phyloP scores from a whole-genome alignment of 495 filamentous ascomycete species.

The Aspergillus nidulans region DNA sequence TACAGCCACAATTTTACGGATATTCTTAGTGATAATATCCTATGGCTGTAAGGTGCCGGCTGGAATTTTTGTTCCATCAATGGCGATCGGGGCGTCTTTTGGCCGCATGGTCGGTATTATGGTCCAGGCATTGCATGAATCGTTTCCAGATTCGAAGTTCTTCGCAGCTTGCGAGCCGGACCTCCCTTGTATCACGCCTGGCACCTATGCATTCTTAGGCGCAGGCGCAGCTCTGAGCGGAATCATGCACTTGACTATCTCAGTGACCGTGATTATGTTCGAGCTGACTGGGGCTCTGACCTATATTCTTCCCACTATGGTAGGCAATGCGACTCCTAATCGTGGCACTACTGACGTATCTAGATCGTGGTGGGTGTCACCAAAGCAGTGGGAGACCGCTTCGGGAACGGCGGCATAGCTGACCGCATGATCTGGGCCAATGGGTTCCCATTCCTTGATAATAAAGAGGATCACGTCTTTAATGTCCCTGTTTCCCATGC shows the following conservation, averaged over 20 bases:
- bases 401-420: slow-evolving; percentile 93
- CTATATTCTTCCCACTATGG: slow-evolving; percentile 95
- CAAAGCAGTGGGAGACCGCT: slow-evolving; percentile 87
- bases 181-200: slow-evolving; percentile 93
- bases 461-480: slow-evolving; percentile 97
- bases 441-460: slow-evolving; percentile 95
- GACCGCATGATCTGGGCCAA: slow-evolving; percentile 99
- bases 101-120: slow-evolving; percentile 91
- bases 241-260: slow-evolving; percentile 96
- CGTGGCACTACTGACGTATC: slow-evolving; percentile 12
- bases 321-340: slow-evolving; percentile 23
- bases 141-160: slow-evolving; percentile 73
- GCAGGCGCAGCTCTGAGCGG: slow-evolving; percentile 94
- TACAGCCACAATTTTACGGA: slow-evolving; percentile 74
- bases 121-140: slow-evolving; percentile 83
- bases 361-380: slow-evolving; percentile 94
- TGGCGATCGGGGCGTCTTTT: slow-evolving; percentile 95
- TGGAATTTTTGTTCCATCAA: slow-evolving; percentile 95
- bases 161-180: slow-evolving; percentile 86
- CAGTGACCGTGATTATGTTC: slow-evolving; percentile 98
- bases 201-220: slow-evolving; percentile 92
- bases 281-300: slow-evolving; percentile 92
- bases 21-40: slow-evolving; percentile 87
- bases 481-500: slow-evolving; percentile 90
- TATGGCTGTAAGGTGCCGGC: slow-evolving; percentile 98